Percentiles rank a stretch among this genome's conserved stretches.
Evolutionary conservation across 2,329 filamentous ascomycete genomes (phyloP).

Genomic region (Aaosphaeria pasadenensis): DNA sequence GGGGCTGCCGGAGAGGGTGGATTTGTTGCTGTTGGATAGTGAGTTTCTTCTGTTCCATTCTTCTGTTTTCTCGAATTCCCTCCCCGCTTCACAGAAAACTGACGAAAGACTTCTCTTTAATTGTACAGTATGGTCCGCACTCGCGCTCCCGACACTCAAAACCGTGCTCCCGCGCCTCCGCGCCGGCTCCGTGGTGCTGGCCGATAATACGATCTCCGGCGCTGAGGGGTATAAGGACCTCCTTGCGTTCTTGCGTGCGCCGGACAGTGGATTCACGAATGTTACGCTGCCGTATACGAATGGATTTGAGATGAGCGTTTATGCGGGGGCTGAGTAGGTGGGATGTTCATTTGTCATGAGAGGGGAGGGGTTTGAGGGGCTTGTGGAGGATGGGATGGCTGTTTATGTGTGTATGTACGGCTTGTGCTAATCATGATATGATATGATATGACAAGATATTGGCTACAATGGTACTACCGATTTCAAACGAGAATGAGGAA

Average conservation of each 20-base stretch:
- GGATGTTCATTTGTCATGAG: too few relatives aligned
- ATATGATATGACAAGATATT: too few relatives aligned
- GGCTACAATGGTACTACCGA: too few relatives aligned
- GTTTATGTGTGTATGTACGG: too few relatives aligned
- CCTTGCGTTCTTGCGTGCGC: conserved; percentile 43
- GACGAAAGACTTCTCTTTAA: not conserved
- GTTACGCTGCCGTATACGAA: conserved; percentile 49
- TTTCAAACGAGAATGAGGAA: too few relatives aligned
- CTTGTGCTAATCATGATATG: too few relatives aligned
- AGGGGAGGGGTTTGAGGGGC: too few relatives aligned
- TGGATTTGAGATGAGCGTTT: conserved; percentile 45
- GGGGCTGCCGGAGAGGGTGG: conserved; percentile 51
- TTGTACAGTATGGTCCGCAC: conserved; percentile 52
- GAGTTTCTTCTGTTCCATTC: conserved; percentile 29
- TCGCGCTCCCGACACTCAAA: conserved; percentile 53
- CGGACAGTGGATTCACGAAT: conserved; percentile 49
- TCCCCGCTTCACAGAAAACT: not conserved
- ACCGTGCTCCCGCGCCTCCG: conserved; percentile 46
- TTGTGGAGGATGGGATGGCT: too few relatives aligned
- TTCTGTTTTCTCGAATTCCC: not conserved
- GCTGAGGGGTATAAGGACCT: conserved; percentile 48
- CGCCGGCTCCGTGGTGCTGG: conserved; percentile 48
- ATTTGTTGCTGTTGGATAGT: conserved; percentile 59
- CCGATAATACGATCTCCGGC: conserved; percentile 48
- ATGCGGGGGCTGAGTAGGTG: not conserved